Base-by-base conservation (phyloP, 2,329 filamentous ascomycete genomes). In the Colletotrichum destructivum region DNA sequence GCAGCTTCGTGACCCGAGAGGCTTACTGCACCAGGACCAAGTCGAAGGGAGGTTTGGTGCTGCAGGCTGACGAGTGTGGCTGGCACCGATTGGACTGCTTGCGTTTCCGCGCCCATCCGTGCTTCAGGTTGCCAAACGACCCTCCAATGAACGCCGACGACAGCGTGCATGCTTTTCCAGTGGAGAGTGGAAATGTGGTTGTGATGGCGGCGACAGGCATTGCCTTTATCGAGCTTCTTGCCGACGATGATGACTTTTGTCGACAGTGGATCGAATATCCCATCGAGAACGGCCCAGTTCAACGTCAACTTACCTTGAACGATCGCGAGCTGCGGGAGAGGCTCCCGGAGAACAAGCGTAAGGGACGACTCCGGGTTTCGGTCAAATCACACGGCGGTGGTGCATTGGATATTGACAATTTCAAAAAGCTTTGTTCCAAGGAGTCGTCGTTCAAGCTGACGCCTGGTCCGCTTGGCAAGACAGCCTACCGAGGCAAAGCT, bases 41-140 rank as follows among this genome's bases (percentile, higher is more conserved):
- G 79, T 92, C 92, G 54, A 94, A 93, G 76, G 95, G 95, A 2
- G 92, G 93, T 4, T 82, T 94, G 8, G 93, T 95, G 52, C 81
- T 92, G 54, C 90, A 90, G 42, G 89, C 91, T 57, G 94, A 98
- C 75, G 96, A 98, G 82, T 98, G 95, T 80, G 88, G 87, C 35
- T 98, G 96, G 96, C 95, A 98, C 81, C 90, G 95, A 69, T 88
- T 98, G 8, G 96, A 98, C 81, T 91, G 91, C 65, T 86, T 99
- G 63, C 93, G 95, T 49, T 98, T 98, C 84, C 92, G 95, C 74
- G 93, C 92, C 75, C 96, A 99, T 78, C 94, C 95, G 4, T 95
- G 94, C 80, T 98, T 99, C 85, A 88, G 91, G 66, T 88, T 97
- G 63, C 94, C 95, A 0, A 92, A 90, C 67, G 96, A 98, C 76